These are phyloP conservation scores for Phaeophleospora eucalypticola DNA, from an alignment of 2,329 filamentous ascomycete genomes.

Conservation along the genomic window DNA sequence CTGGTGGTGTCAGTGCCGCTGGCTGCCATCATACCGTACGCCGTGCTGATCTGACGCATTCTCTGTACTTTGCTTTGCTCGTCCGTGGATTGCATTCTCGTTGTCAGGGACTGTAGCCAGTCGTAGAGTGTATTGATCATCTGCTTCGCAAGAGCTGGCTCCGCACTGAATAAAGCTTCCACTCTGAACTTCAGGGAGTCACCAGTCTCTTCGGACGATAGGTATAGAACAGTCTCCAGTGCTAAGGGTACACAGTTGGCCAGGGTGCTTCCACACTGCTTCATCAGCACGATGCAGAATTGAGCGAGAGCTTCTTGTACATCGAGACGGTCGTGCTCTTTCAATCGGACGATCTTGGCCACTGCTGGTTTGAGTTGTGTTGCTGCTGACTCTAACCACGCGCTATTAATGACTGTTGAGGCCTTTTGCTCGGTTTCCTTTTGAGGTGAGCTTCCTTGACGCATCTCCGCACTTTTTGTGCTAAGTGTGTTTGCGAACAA, in stretches of 20 bases:
- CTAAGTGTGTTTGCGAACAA: conserved; percentile 22
- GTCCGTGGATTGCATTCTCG: conserved; percentile 78
- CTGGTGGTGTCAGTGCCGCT: conserved; percentile 62
- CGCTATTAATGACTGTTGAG: conserved; percentile 29
- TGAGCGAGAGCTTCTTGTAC: conserved; percentile 64
- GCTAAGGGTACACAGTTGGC: conserved; percentile 65
- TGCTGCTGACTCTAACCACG: conserved; percentile 76
- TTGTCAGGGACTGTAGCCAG: conserved; percentile 76
- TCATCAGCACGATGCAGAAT: conserved; percentile 70
- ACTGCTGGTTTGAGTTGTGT: conserved; percentile 80
- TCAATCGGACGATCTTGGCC: conserved; percentile 69
- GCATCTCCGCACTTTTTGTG: conserved; percentile 4
- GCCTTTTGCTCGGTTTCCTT: conserved; percentile 1
- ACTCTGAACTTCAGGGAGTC: conserved; percentile 40
- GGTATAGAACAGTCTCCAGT: conserved; percentile 73
- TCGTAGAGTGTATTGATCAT: conserved; percentile 70
- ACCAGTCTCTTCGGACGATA: conserved; percentile 53
- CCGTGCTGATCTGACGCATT: conserved; percentile 71
- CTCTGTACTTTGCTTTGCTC: conserved; percentile 70
- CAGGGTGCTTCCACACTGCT: conserved; percentile 73
- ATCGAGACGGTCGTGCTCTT: conserved; percentile 64
- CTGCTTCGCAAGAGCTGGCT: conserved; percentile 58
- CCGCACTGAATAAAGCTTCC: conserved; percentile 58
- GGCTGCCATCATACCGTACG: conserved; percentile 61
- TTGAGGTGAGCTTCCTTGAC: background rate